Conservation (phyloP, 2,329 filamentous ascomycete genomes). For the Talaromyces amestolkiae region DNA sequence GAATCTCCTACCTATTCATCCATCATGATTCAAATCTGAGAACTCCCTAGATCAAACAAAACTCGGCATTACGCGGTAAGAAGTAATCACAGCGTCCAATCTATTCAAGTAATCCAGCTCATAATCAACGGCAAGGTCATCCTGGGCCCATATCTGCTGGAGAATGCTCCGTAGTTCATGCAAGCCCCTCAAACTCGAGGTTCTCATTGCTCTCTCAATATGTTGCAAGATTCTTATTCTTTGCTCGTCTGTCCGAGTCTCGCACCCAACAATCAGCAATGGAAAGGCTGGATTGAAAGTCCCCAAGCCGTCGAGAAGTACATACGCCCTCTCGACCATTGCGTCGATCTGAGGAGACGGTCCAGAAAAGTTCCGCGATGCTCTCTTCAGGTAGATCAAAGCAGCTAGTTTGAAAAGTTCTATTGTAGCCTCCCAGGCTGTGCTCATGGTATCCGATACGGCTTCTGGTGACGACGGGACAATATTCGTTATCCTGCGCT, state of each 20-base stretch:
- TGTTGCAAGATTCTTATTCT: slow-evolving; percentile 15
- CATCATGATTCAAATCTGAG: not conserved
- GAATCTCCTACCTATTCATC: not conserved
- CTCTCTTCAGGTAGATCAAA: slow-evolving; percentile 16
- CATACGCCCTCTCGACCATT: slow-evolving; percentile 16
- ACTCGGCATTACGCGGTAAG: slow-evolving; percentile 16
- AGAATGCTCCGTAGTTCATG: slow-evolving; percentile 11
- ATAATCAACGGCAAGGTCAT: slow-evolving; percentile 17
- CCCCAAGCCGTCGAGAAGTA: slow-evolving; percentile 12
- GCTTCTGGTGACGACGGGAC: slow-evolving; percentile 10
- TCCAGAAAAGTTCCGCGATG: slow-evolving; percentile 17
- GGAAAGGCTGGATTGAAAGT: slow-evolving; percentile 12
- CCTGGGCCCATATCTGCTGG: slow-evolving; percentile 16
- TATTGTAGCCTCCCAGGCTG: slow-evolving; percentile 15
- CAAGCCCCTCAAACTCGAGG: slow-evolving; percentile 16
- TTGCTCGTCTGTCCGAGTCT: slow-evolving; percentile 15
- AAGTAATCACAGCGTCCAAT: slow-evolving; percentile 12
- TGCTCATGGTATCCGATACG: slow-evolving; percentile 12
- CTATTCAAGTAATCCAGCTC: slow-evolving; percentile 16
- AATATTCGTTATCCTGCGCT: slow-evolving; percentile 16
- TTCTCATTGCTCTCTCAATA: slow-evolving; percentile 14
- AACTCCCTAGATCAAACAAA: slow-evolving; percentile 12
- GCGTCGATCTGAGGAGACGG: slow-evolving; percentile 11
- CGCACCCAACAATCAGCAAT: slow-evolving; percentile 15
- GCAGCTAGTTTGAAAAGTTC: slow-evolving; percentile 17